Evolutionary conservation across 2,329 filamentous ascomycete species (phyloP), one percentile per base, ranked within the genome.

Genomic region (Orbilia blumenaviensis): DNA sequence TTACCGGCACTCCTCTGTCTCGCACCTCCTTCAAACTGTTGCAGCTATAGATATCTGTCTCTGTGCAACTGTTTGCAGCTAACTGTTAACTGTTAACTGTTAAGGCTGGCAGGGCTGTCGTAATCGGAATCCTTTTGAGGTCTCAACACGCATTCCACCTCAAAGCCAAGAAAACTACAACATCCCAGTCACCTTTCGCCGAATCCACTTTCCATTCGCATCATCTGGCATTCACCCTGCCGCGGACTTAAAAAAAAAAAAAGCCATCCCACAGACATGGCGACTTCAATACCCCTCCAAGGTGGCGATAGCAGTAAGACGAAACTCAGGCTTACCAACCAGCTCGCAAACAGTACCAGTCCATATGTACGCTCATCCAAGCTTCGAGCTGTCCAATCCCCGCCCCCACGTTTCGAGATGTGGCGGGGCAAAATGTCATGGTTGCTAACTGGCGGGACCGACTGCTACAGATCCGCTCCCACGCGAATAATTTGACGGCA

Each of bases 401-500:
- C 21, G 38, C 52, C 36, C 21, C 67, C 23, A 46, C 66, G 36
- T 66, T 52, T 74, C 16, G 27, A 64, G 62, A 25, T 64, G 32
- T 66, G 62, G 46, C 27, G 60, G 23, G 25, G n/a, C 77, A 61
- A 44, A 61, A 61, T 25, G 52, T 38, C 29, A 50, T 27, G 25
- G 14, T n/a, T 42, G 27, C 16, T 34, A 21, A 63, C 66, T 67
- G 36, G 64, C 48, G 27, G 21, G 50, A 56, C 42, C 38, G 52
- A 42, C 64, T 78, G n/a, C 14, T 34, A 16, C 42, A 89, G 87
- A 88, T 94, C 46, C 89, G 89, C 68, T 89, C 87, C 56, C 93
- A 96, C 82, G 88, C 89, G 82, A 86, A 91, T 79, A 96, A 96
- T 82, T 89, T 90, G 1, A 94, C 98, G 38, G 89, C 90, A 80